phyloP scores from a whole-genome alignment of 2,329 filamentous ascomycete genomes.

The Purpureocillium lavendulum region DNA sequence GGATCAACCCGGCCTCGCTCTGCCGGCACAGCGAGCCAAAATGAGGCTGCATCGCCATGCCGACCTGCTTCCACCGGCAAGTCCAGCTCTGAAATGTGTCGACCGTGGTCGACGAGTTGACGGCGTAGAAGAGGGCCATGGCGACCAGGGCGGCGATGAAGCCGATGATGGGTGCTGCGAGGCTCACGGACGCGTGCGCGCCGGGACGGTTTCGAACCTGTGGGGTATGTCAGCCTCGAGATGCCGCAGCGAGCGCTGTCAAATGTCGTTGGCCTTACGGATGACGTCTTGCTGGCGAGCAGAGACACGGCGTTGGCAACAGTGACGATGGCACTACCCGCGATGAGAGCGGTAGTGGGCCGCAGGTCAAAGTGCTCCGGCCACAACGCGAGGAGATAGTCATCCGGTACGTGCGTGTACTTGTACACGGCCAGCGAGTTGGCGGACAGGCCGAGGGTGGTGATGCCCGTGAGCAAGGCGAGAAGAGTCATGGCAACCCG shows the following conservation, averaged over 20 bases:
- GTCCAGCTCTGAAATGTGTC: slow-evolving; percentile 55
- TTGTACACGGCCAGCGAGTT: slow-evolving; percentile 48
- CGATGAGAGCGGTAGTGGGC: slow-evolving; percentile 47
- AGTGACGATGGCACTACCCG: slow-evolving; percentile 40
- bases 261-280: slow-evolving; percentile 32
- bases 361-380: slow-evolving; percentile 47
- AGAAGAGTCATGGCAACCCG: slow-evolving; percentile 40
- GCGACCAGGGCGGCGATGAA: slow-evolving; percentile 37
- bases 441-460: slow-evolving; percentile 44
- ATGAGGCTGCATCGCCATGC: slow-evolving; percentile 43
- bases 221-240: background rate
- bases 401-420: slow-evolving; percentile 37
- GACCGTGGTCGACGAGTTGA: slow-evolving; percentile 41
- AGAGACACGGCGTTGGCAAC: slow-evolving; percentile 40
- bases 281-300: slow-evolving; percentile 35
- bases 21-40: slow-evolving; percentile 50
- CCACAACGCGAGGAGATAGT: slow-evolving; percentile 48
- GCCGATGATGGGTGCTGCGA: slow-evolving; percentile 19
- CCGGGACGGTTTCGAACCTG: slow-evolving; percentile 13
- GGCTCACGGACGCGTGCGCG: slow-evolving; percentile 11
- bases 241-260: background rate
- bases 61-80: slow-evolving; percentile 49
- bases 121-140: slow-evolving; percentile 48
- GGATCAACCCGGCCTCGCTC: slow-evolving; percentile 43
- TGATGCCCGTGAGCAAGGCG: slow-evolving; percentile 41